phyloP scores from a whole-genome alignment of 306 rosid genomes.

The Hippophae rhamnoides region DNA sequence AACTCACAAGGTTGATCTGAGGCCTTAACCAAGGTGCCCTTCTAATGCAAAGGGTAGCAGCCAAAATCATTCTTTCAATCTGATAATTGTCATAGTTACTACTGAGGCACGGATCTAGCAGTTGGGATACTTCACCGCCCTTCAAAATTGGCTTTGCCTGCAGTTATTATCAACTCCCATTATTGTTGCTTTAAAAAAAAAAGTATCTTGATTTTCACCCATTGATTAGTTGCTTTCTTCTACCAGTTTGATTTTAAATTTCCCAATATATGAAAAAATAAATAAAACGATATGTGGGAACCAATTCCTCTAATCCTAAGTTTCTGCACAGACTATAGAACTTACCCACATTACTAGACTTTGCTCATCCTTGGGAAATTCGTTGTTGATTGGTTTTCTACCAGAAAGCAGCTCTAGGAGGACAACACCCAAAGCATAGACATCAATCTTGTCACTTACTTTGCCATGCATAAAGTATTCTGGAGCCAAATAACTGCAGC shows the following conservation, averaged over 20 bases:
- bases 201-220: no score
- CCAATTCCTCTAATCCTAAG: constrained; percentile 7
- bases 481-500: constrained; percentile 87
- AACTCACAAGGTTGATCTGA: constrained; percentile 54
- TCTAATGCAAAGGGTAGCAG: constrained; percentile 81
- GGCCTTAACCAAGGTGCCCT: constrained; percentile 58
- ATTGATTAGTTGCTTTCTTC: no score
- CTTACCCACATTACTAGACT: constrained; percentile 97
- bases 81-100: constrained; percentile 35
- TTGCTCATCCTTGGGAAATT: constrained; percentile 57
- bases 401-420: constrained; percentile 95
- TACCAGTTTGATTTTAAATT: no score
- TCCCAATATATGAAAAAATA: no score
- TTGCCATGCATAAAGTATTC: constrained; percentile 93
- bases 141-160: constrained; percentile 77
- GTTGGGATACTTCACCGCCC: constrained; percentile 45
- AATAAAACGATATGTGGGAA: neutral
- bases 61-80: constrained; percentile 70
- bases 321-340: constrained; percentile 9
- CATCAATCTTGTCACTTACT: constrained; percentile 85
- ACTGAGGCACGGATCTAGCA: constrained; percentile 69
- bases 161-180: constrained; percentile 23
- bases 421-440: constrained; percentile 89
- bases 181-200: neutral
- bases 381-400: constrained; percentile 63